phyloP scores from a whole-genome alignment of 2,329 filamentous ascomycete species.

The Pseudopithomyces chartarum region DNA sequence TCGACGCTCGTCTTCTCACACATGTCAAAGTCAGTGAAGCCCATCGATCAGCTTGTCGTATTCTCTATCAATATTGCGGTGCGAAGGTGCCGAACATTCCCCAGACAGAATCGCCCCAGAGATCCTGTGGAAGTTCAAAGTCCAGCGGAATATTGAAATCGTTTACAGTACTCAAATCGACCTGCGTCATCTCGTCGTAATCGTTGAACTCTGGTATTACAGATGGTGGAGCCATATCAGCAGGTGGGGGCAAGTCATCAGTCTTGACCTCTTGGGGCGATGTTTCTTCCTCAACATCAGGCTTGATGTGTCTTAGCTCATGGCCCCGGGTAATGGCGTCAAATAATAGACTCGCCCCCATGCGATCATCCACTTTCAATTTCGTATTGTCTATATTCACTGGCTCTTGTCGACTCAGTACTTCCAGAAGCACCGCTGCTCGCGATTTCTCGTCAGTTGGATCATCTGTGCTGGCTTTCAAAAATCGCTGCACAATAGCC shows the following conservation, averaged over 20 bases:
- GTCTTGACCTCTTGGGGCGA: neutral
- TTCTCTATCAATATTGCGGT: neutral
- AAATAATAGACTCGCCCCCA: constrained; percentile 23
- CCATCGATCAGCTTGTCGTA: neutral
- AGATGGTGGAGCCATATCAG: neutral
- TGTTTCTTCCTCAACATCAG: constrained; percentile 15
- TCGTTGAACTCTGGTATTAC: neutral
- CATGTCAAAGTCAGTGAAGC: too few species aligned
- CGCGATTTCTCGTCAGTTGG: constrained; percentile 19
- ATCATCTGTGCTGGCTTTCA: constrained; percentile 15
- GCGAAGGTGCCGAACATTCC: constrained; percentile 24
- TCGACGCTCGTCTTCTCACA: too few species aligned
- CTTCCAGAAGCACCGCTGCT: constrained; percentile 19
- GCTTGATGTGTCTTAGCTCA: constrained; percentile 17
- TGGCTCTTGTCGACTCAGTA: constrained; percentile 21
- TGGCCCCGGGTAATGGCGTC: constrained; percentile 24
- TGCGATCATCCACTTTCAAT: constrained; percentile 23
- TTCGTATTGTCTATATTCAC: constrained; percentile 21
- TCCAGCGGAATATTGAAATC: constrained; percentile 17
- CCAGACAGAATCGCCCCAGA: constrained; percentile 30
- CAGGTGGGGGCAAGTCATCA: neutral
- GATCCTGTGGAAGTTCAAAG: constrained; percentile 24
- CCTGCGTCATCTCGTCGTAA: constrained; percentile 5
- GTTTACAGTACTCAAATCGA: constrained; percentile 7
- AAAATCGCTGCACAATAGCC: constrained; percentile 23